phyloP scores from a whole-genome alignment of 306 rosid genomes.

The Geum urbanum region DNA sequence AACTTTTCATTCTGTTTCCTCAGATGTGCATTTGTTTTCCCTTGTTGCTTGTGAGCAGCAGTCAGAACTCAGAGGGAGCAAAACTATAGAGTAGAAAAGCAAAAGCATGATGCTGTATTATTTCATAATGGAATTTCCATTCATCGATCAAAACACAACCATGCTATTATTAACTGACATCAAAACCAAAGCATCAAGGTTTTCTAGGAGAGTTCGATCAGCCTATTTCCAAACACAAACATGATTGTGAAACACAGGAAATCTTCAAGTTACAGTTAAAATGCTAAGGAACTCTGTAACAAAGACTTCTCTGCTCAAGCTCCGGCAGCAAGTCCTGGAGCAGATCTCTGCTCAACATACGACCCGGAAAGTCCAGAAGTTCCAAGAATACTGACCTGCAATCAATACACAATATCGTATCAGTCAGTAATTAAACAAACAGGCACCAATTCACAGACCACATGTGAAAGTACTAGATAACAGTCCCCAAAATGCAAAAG shows the following conservation, averaged over 20 bases:
- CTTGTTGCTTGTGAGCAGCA: constrained; percentile 10
- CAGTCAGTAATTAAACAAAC: constrained; percentile 1
- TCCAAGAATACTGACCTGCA: constrained; percentile 89
- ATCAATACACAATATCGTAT: constrained; percentile 20
- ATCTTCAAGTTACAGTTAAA: constrained; percentile 31
- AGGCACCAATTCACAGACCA: background rate
- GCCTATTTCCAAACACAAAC: constrained; percentile 34
- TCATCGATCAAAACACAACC: constrained; percentile 23
- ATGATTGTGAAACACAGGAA: constrained; percentile 22
- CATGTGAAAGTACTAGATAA: background rate
- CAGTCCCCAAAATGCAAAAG: background rate
- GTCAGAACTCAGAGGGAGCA: background rate
- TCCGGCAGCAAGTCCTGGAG: no score
- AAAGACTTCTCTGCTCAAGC: constrained; percentile 25
- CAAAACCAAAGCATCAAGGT: constrained; percentile 26
- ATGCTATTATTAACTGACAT: constrained; percentile 53
- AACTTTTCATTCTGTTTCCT: background rate
- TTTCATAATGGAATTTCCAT: constrained; percentile 3
- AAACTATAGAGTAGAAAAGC: constrained; percentile 9
- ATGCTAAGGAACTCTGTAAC: constrained; percentile 24
- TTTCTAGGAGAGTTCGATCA: constrained; percentile 29
- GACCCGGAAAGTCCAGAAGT: constrained; percentile 97
- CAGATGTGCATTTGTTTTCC: background rate
- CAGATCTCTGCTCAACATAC: constrained; percentile 75
- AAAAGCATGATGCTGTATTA: constrained; percentile 10